Base-by-base conservation (phyloP, 192 early-diverging fungal species). In the Pilaira anomala region DNA sequence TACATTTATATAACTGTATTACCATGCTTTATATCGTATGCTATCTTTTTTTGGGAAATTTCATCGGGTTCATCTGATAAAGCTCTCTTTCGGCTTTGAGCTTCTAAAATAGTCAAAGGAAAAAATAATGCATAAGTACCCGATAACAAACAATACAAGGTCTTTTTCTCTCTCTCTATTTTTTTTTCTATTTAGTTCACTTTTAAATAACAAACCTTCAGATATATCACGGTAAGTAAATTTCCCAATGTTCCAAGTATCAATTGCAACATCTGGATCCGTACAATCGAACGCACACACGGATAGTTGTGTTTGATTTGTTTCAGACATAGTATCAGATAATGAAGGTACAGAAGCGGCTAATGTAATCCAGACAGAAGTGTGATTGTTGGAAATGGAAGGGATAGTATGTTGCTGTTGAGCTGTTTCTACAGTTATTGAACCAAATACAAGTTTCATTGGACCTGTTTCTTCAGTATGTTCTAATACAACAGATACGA, bases 291-390 rank as follows among this genome's bases (percentile, higher is more conserved):
- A 54, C 18, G 19, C 3, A 54, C 52, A 54, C 16, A 54, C 30
- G 28, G 52, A 54, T 19, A 54, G 19, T 26, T 26, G 52, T 6
- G 19, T 29, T 33, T 55, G 28, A 19, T 26, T 55, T 9, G 53
- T 29, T 33, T 29, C 18, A 8, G 7, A 55, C 19, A 33, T 26
- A 0, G 53, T 55, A 29, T 55, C 53, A 33, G 28, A 33, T 18
- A 55, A 55, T 18, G 30, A 29, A 33, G 53, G 53, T 13, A 29
- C 53, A 26, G 28, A 29, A 33, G 53, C 53, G 19, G 53, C 53
- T n/a, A 55, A 55, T 29, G 53, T 55, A 33, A 55, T 55, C 53
- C 53, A 55, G 28, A 55, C 30, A 1, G 53, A 55, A 18, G 18
- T n/a, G n/a, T 26, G 18, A 0, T 36, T 29, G 4, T 9, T 36